A percentile compares a stretch with the other conserved stretches of the same genome.
Conservation (phyloP, 2,329 filamentous ascomycete species). For the Sarocladium oryzae region DNA sequence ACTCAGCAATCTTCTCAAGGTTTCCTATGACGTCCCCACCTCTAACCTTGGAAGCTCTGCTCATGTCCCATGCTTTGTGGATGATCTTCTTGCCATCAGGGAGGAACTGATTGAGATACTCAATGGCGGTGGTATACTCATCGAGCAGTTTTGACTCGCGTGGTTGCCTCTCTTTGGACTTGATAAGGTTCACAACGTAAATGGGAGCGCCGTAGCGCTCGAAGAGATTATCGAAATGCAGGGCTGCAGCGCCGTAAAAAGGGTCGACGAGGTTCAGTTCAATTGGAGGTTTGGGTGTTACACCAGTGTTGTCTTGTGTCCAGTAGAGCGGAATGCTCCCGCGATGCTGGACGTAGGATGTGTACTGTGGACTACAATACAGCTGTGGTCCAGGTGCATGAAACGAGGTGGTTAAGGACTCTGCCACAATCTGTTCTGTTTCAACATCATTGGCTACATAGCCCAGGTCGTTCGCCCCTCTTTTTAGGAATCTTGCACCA, state of each 20-base stretch:
- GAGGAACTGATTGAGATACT: constrained; percentile 91
- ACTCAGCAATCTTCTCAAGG: constrained; percentile 81
- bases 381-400: constrained; percentile 81
- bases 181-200: constrained; percentile 87
- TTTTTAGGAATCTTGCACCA: constrained; percentile 87
- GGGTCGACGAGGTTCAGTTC: constrained; percentile 93
- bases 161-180: constrained; percentile 79
- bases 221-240: constrained; percentile 94
- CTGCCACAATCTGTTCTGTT: constrained; percentile 95
- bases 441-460: constrained; percentile 99
- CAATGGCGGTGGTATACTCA: constrained; percentile 81
- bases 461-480: constrained; percentile 87
- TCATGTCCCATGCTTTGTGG: constrained; percentile 98
- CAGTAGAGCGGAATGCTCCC: constrained; percentile 96
- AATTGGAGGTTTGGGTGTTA: constrained; percentile 94
- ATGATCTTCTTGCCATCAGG: constrained; percentile 79
- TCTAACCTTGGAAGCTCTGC: constrained; percentile 81
- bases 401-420: constrained; percentile 90
- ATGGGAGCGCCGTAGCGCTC: constrained; percentile 87
- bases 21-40: constrained; percentile 93
- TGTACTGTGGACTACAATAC: constrained; percentile 85
- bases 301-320: constrained; percentile 93
- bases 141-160: constrained; percentile 84
- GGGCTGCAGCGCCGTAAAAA: constrained; percentile 85
- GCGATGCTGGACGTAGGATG: constrained; percentile 92